Percentiles rank a stretch among this genome's conserved stretches.
phyloP scores from a whole-genome alignment of 2,329 filamentous ascomycete species.

The Botryotinia globosa region DNA sequence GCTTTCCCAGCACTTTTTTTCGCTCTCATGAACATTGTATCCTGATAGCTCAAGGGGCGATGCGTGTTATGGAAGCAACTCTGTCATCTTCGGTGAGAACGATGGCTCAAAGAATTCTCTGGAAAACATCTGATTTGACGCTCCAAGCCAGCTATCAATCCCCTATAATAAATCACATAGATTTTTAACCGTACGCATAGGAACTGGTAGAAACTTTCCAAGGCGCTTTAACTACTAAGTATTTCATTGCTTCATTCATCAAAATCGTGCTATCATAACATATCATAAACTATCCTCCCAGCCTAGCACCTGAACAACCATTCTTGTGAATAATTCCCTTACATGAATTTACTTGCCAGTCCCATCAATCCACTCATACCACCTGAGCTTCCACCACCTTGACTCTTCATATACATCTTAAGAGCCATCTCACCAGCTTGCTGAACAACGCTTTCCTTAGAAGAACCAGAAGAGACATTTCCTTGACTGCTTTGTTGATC shows the following conservation, averaged over 20 bases:
- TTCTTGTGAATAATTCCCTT: neutral
- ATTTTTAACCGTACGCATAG: neutral
- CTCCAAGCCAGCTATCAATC: neutral
- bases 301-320: neutral
- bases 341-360: conserved; percentile 61
- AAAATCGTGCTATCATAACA: neutral
- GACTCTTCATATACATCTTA: conserved; percentile 86
- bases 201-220: neutral
- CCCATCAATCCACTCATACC: conserved; percentile 47
- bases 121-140: neutral
- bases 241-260: neutral
- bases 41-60: neutral
- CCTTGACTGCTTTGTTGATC: conserved; percentile 56
- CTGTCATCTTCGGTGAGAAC: neutral
- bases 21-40: neutral
- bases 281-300: neutral
- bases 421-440: conserved; percentile 81
- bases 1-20: neutral
- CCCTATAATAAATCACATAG: neutral
- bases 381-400: conserved; percentile 49
- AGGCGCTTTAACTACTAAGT: neutral
- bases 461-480: conserved; percentile 55
- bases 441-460: conserved; percentile 78
- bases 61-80: neutral
- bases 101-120: neutral